Percentiles rank a stretch among this genome's conserved stretches.
Conservation (phyloP, 2,329 filamentous ascomycete species). For the Sclerotinia sclerotiorum region DNA sequence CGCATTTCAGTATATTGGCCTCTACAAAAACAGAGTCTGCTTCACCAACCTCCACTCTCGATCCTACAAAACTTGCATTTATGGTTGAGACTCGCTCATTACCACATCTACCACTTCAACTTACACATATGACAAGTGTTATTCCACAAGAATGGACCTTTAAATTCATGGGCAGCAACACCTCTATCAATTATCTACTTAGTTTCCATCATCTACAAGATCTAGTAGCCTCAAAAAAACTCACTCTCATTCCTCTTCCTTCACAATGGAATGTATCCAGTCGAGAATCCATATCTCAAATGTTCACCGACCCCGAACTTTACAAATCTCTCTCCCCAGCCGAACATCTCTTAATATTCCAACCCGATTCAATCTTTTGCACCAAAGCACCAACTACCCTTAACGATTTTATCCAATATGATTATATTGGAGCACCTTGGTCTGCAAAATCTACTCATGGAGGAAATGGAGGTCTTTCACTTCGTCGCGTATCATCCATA, state of each 20-base stretch:
- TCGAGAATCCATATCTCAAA: slow-evolving; percentile 54
- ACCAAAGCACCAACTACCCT: slow-evolving; percentile 50
- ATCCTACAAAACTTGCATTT: slow-evolving; percentile 48
- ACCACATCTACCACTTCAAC: slow-evolving; percentile 52
- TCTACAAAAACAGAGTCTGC: slow-evolving; percentile 18
- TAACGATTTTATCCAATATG: slow-evolving; percentile 37
- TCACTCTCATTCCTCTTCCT: slow-evolving; percentile 22
- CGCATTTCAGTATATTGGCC: background rate
- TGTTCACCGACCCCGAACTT: slow-evolving; percentile 53
- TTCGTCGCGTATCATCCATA: slow-evolving; percentile 54
- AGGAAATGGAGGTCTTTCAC: slow-evolving; percentile 55
- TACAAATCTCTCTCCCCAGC: slow-evolving; percentile 51
- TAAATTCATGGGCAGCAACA: slow-evolving; percentile 51
- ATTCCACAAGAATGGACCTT: slow-evolving; percentile 59
- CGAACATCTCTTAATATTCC: slow-evolving; percentile 56
- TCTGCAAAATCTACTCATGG: slow-evolving; percentile 45
- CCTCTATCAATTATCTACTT: slow-evolving; percentile 47
- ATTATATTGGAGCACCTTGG: slow-evolving; percentile 46
- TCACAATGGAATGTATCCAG: slow-evolving; percentile 29
- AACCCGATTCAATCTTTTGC: slow-evolving; percentile 57
- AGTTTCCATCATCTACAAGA: slow-evolving; percentile 45
- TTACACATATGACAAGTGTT: slow-evolving; percentile 57
- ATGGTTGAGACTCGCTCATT: slow-evolving; percentile 54
- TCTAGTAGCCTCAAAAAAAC: slow-evolving; percentile 32
- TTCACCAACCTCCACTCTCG: slow-evolving; percentile 32